Evolutionary conservation across 176 grass and related monocot genomes (phyloP).

Genomic region (Zea luxurians): DNA sequence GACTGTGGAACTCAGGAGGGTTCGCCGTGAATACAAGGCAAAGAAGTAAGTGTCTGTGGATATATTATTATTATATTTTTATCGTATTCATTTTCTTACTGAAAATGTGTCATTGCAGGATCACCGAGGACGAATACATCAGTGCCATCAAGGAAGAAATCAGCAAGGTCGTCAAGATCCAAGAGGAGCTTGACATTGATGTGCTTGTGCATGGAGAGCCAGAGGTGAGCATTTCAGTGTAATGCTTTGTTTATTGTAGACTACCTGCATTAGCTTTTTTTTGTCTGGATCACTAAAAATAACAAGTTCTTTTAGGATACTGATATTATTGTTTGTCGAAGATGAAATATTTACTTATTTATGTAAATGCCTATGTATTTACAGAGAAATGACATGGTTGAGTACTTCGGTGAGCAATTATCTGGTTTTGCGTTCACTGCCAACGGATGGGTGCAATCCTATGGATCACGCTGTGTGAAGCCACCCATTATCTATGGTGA

Average conservation of each 20-base stretch:
- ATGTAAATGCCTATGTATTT: conserved; percentile 15
- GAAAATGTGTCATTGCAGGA: conserved; percentile 48
- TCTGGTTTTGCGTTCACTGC: conserved; percentile 97
- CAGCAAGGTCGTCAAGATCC: conserved; percentile 87
- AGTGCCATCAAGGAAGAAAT: conserved; percentile 92
- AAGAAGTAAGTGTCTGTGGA: conserved; percentile 61
- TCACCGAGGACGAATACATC: conserved; percentile 75
- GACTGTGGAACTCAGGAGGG: conserved; percentile 87
- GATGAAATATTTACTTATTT: conserved; percentile 22
- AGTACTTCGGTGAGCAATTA: conserved; percentile 96
- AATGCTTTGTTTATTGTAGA: not conserved
- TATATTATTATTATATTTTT: not conserved
- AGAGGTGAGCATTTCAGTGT: conserved; percentile 55
- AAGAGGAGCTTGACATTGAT: conserved; percentile 98
- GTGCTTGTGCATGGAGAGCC: conserved; percentile 95
- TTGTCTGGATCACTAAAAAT: not conserved
- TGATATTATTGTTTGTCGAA: not conserved
- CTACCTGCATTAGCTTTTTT: conserved; percentile 5
- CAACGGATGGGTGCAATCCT: conserved; percentile 97
- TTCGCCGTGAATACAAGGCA: conserved; percentile 91
- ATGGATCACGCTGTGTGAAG: conserved; percentile 94
- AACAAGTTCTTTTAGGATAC: not conserved
- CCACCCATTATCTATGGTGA: conserved; percentile 97
- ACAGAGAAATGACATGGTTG: conserved; percentile 99
- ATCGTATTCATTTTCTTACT: conserved; percentile 15